A percentile compares a stretch with the other conserved stretches of the same genome.
phyloP scores from a whole-genome alignment of 805 yeast genomes.

The Saturnispora hagleri region DNA sequence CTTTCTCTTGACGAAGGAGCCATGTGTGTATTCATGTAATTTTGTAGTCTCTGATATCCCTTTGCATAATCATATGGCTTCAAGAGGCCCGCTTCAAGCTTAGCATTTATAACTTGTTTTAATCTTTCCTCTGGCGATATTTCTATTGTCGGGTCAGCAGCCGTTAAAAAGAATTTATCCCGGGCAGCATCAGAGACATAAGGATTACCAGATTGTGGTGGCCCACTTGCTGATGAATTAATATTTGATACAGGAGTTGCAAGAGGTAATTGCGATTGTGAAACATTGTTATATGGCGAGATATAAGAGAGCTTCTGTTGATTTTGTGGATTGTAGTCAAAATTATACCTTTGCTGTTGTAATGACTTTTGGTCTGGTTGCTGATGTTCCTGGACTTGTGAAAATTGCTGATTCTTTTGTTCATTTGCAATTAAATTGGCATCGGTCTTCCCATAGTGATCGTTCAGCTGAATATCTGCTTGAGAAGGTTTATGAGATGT shows the following conservation, averaged over 20 bases:
- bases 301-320: slow-evolving; percentile 3
- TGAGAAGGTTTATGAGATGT: slow-evolving; percentile 15
- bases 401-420: slow-evolving; percentile 2
- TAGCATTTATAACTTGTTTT: slow-evolving; percentile 89
- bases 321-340: slow-evolving; percentile 5
- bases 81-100: slow-evolving; percentile 83
- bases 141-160: slow-evolving; percentile 94
- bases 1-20: slow-evolving; percentile 73
- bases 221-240: not conserved
- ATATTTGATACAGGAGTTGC: not conserved
- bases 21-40: slow-evolving; percentile 91
- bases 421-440: not conserved
- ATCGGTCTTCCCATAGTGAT: not conserved
- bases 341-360: slow-evolving; percentile 4
- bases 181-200: slow-evolving; percentile 65
- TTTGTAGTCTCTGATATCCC: slow-evolving; percentile 84
- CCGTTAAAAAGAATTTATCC: slow-evolving; percentile 89
- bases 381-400: slow-evolving; percentile 4
- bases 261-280: not conserved
- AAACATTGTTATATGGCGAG: not conserved
- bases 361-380: slow-evolving; percentile 7
- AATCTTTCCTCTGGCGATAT: slow-evolving; percentile 89
- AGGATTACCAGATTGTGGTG: slow-evolving; percentile 13
- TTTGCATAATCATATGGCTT: slow-evolving; percentile 91
- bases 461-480: slow-evolving; percentile 1